Evolutionary conservation across 1,284 basidiomycete species (phyloP).

Genomic region (Grifola frondosa): DNA sequence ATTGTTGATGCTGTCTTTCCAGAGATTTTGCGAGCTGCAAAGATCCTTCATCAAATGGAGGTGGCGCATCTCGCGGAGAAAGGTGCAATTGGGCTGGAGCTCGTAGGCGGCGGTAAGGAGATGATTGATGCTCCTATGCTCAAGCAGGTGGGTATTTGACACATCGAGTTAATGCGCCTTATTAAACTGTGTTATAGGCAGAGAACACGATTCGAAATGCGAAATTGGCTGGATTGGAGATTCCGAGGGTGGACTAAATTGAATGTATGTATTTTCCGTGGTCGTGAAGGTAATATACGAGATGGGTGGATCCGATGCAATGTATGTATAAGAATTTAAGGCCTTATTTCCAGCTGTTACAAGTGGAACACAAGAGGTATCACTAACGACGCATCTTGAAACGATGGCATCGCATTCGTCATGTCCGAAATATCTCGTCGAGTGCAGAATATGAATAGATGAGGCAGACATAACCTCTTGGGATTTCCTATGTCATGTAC

Average conservation of each 20-base stretch:
- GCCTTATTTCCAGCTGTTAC: too few species aligned
- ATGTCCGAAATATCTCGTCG: too few species aligned
- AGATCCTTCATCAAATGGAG: conserved; percentile 69
- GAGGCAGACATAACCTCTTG: too few species aligned
- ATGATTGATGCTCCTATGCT: conserved; percentile 96
- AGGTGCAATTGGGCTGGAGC: conserved; percentile 67
- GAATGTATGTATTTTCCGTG: too few species aligned
- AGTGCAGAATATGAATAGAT: too few species aligned
- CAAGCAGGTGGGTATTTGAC: conserved; percentile 60
- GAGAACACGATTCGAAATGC: conserved; percentile 65
- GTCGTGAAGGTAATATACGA: too few species aligned
- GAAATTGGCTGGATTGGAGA: conserved; percentile 57
- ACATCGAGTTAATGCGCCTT: conserved; percentile 10
- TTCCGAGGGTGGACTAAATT: conserved; percentile 46
- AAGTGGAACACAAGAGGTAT: too few species aligned
- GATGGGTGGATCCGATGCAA: too few species aligned
- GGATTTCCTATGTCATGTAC: too few species aligned
- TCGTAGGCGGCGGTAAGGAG: conserved; percentile 63
- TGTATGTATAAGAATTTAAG: too few species aligned
- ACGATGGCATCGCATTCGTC: too few species aligned
- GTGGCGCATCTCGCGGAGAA: conserved; percentile 44
- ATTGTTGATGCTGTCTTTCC: conserved; percentile 5
- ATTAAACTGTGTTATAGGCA: conserved; percentile 45
- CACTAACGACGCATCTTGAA: too few species aligned
- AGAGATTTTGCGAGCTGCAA: conserved; percentile 81